Percentiles rank a stretch among this genome's conserved stretches.
These are phyloP conservation scores for Phytophthora litchii DNA, from an alignment of 352 stramenopile species.

Conservation along the genomic window DNA sequence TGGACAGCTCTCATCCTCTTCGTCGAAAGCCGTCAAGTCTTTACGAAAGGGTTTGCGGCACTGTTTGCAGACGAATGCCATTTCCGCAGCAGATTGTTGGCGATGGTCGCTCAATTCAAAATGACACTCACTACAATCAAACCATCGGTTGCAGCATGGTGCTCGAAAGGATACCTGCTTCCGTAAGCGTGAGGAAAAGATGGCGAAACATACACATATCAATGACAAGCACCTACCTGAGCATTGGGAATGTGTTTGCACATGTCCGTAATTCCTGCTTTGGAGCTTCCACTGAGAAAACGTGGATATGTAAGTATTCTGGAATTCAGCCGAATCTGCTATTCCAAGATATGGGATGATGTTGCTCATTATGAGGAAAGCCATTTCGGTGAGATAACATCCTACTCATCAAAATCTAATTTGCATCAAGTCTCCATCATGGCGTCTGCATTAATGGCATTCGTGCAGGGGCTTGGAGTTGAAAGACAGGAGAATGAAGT, in stretches of 20 bases:
- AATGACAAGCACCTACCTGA: conserved; percentile 18
- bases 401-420: conserved; percentile 6
- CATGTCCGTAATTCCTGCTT: conserved; percentile 23
- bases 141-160: conserved; percentile 78
- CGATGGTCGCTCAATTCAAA: conserved; percentile 69
- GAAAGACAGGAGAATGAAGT: conserved; percentile 23
- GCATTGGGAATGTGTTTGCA: conserved; percentile 58
- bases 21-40: conserved; percentile 52
- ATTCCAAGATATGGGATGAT: conserved; percentile 29
- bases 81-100: conserved; percentile 44
- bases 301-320: conserved; percentile 17
- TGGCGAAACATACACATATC: neutral
- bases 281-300: neutral
- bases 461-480: conserved; percentile 36
- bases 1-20: conserved; percentile 67
- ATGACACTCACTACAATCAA: conserved; percentile 81
- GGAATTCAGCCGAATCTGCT: conserved; percentile 6
- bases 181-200: neutral
- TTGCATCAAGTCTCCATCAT: conserved; percentile 22
- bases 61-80: conserved; percentile 73
- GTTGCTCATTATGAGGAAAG: neutral
- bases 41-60: conserved; percentile 73
- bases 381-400: neutral
- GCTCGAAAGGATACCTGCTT: conserved; percentile 65
- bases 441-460: conserved; percentile 48